Conservation (phyloP, 371 early-diverging fungal genomes). For the Mortierella sp. region DNA sequence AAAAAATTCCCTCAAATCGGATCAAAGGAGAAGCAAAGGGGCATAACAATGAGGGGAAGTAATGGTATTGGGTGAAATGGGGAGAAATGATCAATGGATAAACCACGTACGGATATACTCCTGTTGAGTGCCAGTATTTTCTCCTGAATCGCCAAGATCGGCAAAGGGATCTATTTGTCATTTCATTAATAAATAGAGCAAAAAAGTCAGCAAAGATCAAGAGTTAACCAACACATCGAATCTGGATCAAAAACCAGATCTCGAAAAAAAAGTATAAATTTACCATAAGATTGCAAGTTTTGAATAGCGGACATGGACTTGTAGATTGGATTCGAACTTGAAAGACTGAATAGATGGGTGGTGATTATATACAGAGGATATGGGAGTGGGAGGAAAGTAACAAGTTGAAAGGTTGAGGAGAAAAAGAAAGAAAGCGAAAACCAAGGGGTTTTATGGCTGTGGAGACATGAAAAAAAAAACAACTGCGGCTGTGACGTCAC, state of each 20-base stretch:
- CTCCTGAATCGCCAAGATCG: constrained; percentile 79
- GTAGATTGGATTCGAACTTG: neutral
- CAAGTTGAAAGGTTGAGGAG: constrained; percentile 11
- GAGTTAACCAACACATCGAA: neutral
- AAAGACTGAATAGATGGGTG: neutral
- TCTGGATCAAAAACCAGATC: neutral
- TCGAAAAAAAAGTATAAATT: neutral
- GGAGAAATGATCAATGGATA: constrained; percentile 4
- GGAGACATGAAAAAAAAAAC: neutral
- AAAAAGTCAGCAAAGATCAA: neutral
- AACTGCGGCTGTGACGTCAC: constrained; percentile 5
- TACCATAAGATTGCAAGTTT: constrained; percentile 53
- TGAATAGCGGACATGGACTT: constrained; percentile 49
- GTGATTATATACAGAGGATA: too few species aligned
- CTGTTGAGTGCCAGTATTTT: constrained; percentile 61
- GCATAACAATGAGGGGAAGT: neutral
- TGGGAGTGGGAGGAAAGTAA: neutral
- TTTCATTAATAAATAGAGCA: neutral
- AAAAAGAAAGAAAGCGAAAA: neutral
- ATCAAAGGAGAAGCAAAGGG: constrained; percentile 5
- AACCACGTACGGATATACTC: constrained; percentile 82
- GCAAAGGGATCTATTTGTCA: constrained; percentile 79
- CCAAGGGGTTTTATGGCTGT: neutral
- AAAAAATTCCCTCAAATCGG: neutral
- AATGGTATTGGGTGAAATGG: neutral